Evolutionary conservation across 305 asterid genomes (phyloP), one percentile per base, ranked within the genome.

Genomic region (Fraxinus xanthoxyloides): DNA sequence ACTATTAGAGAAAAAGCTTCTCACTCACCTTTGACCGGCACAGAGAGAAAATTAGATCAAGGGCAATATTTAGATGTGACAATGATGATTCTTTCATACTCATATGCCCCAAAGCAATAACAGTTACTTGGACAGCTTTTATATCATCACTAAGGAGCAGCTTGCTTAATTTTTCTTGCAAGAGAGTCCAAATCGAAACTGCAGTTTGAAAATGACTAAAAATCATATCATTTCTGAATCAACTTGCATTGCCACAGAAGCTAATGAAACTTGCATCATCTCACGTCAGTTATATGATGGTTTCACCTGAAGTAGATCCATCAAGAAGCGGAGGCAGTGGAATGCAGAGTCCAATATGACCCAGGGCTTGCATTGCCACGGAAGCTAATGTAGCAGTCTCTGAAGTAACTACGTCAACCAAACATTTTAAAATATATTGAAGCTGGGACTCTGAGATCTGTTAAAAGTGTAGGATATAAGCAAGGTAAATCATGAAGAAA

Each of bases 21-120:
- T 28, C 85, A 84, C 93, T 72, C 82, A 92, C 99, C 98, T 94
- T 97, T 51, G 98, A 92, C 86, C 93, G 91, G 85, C 91, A 88
- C 84, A 97, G 96, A 88, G 97, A 87, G 84, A 97, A 97, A 84
- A 94, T 92, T 91, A 93, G 88, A 84, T 94, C 98, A 77, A 97
- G 95, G 76, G 94, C 95, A 81, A 78, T 85, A 86, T 85, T 88
- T 74, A 93, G 89, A 89, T 91, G 88, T 43, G 95, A 86, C 74
- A 86, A 81, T 70, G 92, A 89, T 56, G 90, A 85, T 88, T 97
- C 99, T 89, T 92, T 92, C 79, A 90, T 90, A 82, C 93, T 90
- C 93, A 97, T 87, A 87, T 97, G 99, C 75, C 99, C 99, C 92
- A 97, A 75, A 32, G 98, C 93, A 84, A 97, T 89, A 81, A 92